Percentiles rank a stretch among this genome's conserved stretches.
These are phyloP conservation scores for Colletotrichum orbiculare DNA, from an alignment of 2,329 filamentous ascomycete genomes.

Conservation along the genomic window DNA sequence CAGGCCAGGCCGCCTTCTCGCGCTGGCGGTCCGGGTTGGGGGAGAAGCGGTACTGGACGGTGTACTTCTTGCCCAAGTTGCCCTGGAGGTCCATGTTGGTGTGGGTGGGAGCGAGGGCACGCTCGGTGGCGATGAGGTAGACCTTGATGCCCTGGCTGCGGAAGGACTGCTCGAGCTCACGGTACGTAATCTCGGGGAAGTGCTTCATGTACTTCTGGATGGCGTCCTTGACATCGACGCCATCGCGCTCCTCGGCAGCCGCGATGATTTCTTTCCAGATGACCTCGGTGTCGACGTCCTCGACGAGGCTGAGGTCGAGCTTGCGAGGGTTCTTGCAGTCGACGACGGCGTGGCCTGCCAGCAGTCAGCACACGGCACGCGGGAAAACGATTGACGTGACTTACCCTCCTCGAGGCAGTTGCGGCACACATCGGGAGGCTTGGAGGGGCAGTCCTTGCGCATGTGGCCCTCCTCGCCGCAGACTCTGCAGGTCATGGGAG, in stretches of 20 bases:
- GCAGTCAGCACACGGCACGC: conserved; percentile 7
- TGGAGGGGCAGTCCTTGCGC: conserved; percentile 71
- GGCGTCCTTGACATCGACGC: conserved; percentile 72
- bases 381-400: conserved; percentile 26
- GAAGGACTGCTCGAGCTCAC: conserved; percentile 70
- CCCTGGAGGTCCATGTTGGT: conserved; percentile 81
- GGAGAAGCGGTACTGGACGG: conserved; percentile 71
- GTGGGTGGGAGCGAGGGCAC: conserved; percentile 64
- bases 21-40: conserved; percentile 67
- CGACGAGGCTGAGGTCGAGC: conserved; percentile 63
- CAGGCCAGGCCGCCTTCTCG: conserved; percentile 70
- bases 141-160: conserved; percentile 64
- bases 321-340: conserved; percentile 71
- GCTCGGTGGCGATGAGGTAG: conserved; percentile 72
- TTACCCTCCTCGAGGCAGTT: conserved; percentile 72
- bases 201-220: conserved; percentile 72
- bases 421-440: conserved; percentile 65
- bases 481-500: conserved; percentile 67
- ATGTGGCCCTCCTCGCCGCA: conserved; percentile 68
- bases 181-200: conserved; percentile 66
- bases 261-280: conserved; percentile 68
- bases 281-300: conserved; percentile 61
- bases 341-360: conserved; percentile 63
- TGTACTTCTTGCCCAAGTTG: conserved; percentile 72
- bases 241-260: conserved; percentile 65